Conservation (phyloP, 495 filamentous ascomycete species). For the Usnea hakonensis region DNA sequence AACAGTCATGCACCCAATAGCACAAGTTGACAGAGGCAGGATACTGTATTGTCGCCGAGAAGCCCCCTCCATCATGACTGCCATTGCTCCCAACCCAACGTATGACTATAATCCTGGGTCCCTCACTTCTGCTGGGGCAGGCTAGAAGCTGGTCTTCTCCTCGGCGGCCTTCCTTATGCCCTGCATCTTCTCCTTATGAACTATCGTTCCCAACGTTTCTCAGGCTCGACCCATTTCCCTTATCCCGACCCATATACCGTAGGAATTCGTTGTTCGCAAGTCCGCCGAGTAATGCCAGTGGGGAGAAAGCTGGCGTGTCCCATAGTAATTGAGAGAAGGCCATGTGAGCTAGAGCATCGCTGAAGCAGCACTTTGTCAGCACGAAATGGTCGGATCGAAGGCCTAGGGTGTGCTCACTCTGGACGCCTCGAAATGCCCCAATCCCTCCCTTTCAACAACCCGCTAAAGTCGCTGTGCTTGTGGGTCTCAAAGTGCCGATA, state of each 20-base stretch:
- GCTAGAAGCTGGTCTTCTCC: background rate
- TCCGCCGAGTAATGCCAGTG: background rate
- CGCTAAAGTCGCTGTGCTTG: background rate
- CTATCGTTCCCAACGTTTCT: background rate
- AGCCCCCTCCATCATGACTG: background rate
- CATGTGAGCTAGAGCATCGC: background rate
- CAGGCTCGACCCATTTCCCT: background rate
- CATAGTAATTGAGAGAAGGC: background rate
- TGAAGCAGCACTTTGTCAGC: background rate
- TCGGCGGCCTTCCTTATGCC: background rate
- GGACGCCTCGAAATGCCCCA: background rate
- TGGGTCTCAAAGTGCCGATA: no score
- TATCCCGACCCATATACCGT: background rate
- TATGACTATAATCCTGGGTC: background rate
- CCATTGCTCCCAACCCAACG: background rate
- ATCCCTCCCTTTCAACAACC: background rate
- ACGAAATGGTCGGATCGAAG: background rate
- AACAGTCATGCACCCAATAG: background rate
- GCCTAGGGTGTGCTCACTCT: background rate
- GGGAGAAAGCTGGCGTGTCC: background rate
- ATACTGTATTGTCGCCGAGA: background rate
- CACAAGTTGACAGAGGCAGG: background rate
- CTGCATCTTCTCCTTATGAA: background rate
- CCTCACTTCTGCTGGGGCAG: background rate
- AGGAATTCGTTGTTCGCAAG: background rate